Conservation (phyloP, 1,139 yeast species). For the Wickerhamomyces sp. region DNA sequence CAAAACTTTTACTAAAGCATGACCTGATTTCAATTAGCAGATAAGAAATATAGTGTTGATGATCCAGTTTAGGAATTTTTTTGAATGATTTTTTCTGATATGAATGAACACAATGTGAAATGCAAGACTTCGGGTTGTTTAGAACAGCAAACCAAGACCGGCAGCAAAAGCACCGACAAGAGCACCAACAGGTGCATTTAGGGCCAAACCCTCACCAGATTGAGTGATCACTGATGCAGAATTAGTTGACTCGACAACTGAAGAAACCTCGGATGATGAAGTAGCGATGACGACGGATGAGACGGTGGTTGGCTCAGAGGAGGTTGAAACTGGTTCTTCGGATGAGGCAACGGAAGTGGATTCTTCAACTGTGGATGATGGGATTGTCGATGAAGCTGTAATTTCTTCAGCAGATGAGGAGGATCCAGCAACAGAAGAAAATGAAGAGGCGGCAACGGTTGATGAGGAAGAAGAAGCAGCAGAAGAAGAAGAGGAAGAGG, state of each 20-base stretch:
- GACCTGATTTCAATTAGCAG: background rate
- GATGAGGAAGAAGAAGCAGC: conserved; percentile 25
- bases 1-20: background rate
- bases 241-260: conserved; percentile 15
- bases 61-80: too few species aligned
- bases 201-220: conserved; percentile 26
- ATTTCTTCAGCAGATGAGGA: conserved; percentile 9
- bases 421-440: conserved; percentile 14
- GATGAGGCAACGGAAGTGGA: conserved; percentile 12
- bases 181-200: conserved; percentile 28
- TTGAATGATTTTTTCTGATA: too few species aligned
- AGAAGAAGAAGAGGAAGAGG: conserved; percentile 27
- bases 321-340: conserved; percentile 11
- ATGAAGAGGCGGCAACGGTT: conserved; percentile 23
- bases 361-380: conserved; percentile 10
- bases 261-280: conserved; percentile 9
- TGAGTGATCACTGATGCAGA: conserved; percentile 14
- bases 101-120: too few species aligned
- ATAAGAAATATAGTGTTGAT: background rate
- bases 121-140: conserved; percentile 6
- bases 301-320: conserved; percentile 15
- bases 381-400: conserved; percentile 9
- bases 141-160: conserved; percentile 17
- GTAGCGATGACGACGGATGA: conserved; percentile 10
- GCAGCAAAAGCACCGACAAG: conserved; percentile 28